Evolutionary conservation across 768 basidiomycete genomes (phyloP), one percentile per base, ranked within the genome.

Genomic region (Leccinum rimulosum): DNA sequence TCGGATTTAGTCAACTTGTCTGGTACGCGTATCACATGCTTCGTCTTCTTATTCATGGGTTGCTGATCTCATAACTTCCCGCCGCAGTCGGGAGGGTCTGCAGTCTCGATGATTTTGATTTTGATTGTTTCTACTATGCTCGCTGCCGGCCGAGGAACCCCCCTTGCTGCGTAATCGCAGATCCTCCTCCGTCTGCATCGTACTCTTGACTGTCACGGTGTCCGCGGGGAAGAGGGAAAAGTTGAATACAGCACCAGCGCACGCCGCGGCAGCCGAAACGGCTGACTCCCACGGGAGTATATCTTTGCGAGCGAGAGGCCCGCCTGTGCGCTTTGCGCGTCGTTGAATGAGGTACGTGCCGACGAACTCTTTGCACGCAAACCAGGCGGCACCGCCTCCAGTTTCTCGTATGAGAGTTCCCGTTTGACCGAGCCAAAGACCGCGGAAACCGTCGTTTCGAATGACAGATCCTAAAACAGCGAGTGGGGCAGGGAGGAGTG

Each of bases 351-450:
- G 85, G 14, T 74, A 67, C 17, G 81, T 73, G 15, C 87, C 85
- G 19, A 90, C 81, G 60, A 85, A 81, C 71, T 98, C 94, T 70
- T 95, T 97, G 11, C 87, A 84, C 19, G 84, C 79, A 72, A 98
- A 98, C 96, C 96, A 98, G 1, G 93, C 89, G 0, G 89, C 85
- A 5, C 85, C 84, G 5, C 96, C 95, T 10, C 95, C 95, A 0
- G 91, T 92, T 71, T 98, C 96, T 22, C 96, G 90, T 31, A 98
- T 83, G 61, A 98, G 78, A 0, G 95, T 98, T 6, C 93, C 96
- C 0, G 88, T 92, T 65, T 98, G 96, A 2, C 96, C 96, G 6
- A 96, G 82, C 96, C 96, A 98, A n/a, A 98, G 84, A 6, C 95
- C 95, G 15, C 84, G 81, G 4, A 95, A 14, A 36, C 96, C 96